Evolutionary conservation across 2,329 filamentous ascomycete genomes (phyloP).

Genomic region (Colletotrichum euphorbiae): DNA sequence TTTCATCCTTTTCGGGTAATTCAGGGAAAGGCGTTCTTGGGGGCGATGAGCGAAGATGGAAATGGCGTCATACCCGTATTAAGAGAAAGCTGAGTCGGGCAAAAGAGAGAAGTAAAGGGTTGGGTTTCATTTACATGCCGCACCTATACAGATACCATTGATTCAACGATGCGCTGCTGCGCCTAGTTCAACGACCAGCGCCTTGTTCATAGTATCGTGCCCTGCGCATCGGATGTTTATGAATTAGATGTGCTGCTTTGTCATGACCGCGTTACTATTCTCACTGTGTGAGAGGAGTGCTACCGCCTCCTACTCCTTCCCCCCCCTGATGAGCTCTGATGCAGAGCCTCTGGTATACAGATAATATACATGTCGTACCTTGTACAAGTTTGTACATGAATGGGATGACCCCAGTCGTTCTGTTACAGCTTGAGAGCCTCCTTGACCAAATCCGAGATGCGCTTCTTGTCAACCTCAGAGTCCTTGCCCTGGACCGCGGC

Average conservation of each 20-base stretch:
- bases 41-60: background rate
- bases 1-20: background rate
- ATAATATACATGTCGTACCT: slow-evolving; percentile 18
- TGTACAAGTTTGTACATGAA: slow-evolving; percentile 5
- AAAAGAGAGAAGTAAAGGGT: background rate
- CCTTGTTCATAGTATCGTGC: background rate
- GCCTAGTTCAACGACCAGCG: background rate
- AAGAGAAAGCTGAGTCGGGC: slow-evolving; percentile 4
- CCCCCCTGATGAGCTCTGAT: background rate
- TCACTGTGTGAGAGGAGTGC: background rate
- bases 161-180: slow-evolving; percentile 24
- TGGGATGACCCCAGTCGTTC: background rate
- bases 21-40: slow-evolving; percentile 23
- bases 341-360: slow-evolving; percentile 20
- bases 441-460: slow-evolving; percentile 72
- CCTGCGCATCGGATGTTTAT: background rate
- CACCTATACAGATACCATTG: slow-evolving; percentile 37
- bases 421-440: slow-evolving; percentile 47
- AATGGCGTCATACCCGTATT: background rate
- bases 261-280: slow-evolving; percentile 1
- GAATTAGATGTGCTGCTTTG: background rate
- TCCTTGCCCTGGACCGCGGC: slow-evolving; percentile 70
- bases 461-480: slow-evolving; percentile 73
- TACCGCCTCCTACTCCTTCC: background rate
- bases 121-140: slow-evolving; percentile 1